phyloP scores from a whole-genome alignment of 495 filamentous ascomycete species.

The Melanomma pulvis-pyrius region DNA sequence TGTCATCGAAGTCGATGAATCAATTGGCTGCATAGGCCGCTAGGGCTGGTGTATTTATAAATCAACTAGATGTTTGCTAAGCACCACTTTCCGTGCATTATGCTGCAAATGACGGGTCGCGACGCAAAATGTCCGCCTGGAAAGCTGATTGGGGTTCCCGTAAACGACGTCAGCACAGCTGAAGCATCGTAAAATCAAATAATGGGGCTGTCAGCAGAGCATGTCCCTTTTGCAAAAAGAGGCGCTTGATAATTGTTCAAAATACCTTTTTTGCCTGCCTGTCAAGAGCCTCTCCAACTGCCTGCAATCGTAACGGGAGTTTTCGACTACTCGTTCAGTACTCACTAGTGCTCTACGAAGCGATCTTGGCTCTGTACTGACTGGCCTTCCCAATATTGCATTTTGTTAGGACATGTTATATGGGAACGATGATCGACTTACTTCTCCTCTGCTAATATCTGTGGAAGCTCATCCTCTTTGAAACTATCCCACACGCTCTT shows the following conservation, averaged over 20 bases:
- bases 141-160: not conserved
- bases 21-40: not conserved
- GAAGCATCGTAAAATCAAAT: not conserved
- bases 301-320: not conserved
- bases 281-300: too few species aligned
- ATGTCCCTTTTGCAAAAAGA: not conserved
- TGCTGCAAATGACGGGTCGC: too few species aligned
- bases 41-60: not conserved
- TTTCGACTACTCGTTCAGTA: not conserved
- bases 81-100: too few species aligned
- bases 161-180: not conserved
- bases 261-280: too few species aligned
- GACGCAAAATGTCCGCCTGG: not conserved
- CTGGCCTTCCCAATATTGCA: too few species aligned
- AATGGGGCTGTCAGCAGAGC: not conserved
- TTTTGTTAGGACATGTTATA: too few species aligned
- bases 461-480: conserved; percentile 46
- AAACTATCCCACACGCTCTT: conserved; percentile 44
- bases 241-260: not conserved
- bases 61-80: not conserved
- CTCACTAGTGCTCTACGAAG: too few species aligned
- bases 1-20: not conserved
- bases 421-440: not conserved
- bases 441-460: conserved; percentile 41
- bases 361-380: too few species aligned